A percentile compares a stretch with the other conserved stretches of the same genome.
phyloP scores from a whole-genome alignment of 1,284 basidiomycete genomes.

The Fomes fomentarius region DNA sequence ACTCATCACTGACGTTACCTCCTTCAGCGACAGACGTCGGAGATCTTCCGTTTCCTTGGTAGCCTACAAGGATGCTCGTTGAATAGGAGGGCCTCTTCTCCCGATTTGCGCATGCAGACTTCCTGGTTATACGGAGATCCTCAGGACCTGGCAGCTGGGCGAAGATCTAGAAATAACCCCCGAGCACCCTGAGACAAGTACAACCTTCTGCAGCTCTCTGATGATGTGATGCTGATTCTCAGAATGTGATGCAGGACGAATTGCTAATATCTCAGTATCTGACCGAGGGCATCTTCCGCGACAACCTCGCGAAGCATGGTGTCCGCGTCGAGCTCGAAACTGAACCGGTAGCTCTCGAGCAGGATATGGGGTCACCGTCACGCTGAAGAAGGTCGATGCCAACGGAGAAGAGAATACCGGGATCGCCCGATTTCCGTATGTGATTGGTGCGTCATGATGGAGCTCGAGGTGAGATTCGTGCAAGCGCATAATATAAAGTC shows the following conservation, averaged over 20 bases:
- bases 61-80: neutral
- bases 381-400: constrained; percentile 6
- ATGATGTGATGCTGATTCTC: too few species aligned
- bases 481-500: too few species aligned
- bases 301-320: constrained; percentile 30
- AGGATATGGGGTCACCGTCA: constrained; percentile 30
- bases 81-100: too few species aligned
- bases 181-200: constrained; percentile 25
- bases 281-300: constrained; percentile 34
- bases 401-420: constrained; percentile 10
- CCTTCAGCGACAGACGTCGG: constrained; percentile 23
- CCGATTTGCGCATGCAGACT: too few species aligned
- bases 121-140: constrained; percentile 22
- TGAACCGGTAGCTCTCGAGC: constrained; percentile 32
- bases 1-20: too few species aligned
- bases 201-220: too few species aligned
- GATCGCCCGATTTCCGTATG: constrained; percentile 22
- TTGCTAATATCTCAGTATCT: constrained; percentile 30
- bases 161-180: constrained; percentile 20
- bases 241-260: too few species aligned
- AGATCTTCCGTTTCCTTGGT: constrained; percentile 26
- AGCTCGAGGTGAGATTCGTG: constrained; percentile 33
- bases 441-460: constrained; percentile 44
- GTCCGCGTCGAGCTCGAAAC: constrained; percentile 35
- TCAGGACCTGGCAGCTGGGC: constrained; percentile 12